Evolutionary conservation across 2,329 filamentous ascomycete species (phyloP).

Genomic region (Exophiala lecanii-corni): DNA sequence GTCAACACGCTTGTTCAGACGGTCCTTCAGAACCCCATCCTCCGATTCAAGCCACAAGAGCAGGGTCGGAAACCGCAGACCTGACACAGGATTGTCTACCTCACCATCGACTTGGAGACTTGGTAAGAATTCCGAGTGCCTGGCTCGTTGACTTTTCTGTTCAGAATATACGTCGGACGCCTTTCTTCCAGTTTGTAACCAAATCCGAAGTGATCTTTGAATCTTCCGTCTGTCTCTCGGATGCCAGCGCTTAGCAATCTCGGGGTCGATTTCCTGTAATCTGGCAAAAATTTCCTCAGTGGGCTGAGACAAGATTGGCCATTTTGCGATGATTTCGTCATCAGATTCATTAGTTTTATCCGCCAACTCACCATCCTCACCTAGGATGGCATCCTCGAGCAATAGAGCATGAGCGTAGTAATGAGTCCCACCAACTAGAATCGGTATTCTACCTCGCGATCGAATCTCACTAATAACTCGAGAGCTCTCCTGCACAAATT

Average conservation of each 20-base stretch:
- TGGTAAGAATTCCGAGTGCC: constrained; percentile 9
- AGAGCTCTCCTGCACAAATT: constrained; percentile 67
- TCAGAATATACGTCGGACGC: constrained; percentile 85
- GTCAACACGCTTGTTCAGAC: constrained; percentile 73
- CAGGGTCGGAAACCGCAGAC: constrained; percentile 55
- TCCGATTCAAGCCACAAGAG: constrained; percentile 86
- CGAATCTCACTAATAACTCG: constrained; percentile 72
- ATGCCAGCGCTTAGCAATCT: constrained; percentile 89
- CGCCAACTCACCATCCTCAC: constrained; percentile 25
- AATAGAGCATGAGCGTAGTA: constrained; percentile 91
- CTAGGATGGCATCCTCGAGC: constrained; percentile 67
- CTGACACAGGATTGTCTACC: constrained; percentile 23
- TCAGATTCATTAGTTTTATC: constrained; percentile 27
- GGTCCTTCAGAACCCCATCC: constrained; percentile 59
- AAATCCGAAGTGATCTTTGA: constrained; percentile 83
- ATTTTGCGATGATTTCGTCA: constrained; percentile 22
- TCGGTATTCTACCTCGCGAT: constrained; percentile 71
- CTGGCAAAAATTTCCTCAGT: constrained; percentile 68
- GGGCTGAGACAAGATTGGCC: constrained; percentile 65
- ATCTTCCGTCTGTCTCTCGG: constrained; percentile 91
- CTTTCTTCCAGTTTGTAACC: constrained; percentile 69
- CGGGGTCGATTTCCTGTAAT: constrained; percentile 75
- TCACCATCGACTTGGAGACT: constrained; percentile 17
- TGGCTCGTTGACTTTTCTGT: constrained; percentile 45
- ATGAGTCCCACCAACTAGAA: constrained; percentile 89